Evolutionary conservation across 176 grass and related monocot genomes (phyloP).

Genomic region (Eleusine indica): DNA sequence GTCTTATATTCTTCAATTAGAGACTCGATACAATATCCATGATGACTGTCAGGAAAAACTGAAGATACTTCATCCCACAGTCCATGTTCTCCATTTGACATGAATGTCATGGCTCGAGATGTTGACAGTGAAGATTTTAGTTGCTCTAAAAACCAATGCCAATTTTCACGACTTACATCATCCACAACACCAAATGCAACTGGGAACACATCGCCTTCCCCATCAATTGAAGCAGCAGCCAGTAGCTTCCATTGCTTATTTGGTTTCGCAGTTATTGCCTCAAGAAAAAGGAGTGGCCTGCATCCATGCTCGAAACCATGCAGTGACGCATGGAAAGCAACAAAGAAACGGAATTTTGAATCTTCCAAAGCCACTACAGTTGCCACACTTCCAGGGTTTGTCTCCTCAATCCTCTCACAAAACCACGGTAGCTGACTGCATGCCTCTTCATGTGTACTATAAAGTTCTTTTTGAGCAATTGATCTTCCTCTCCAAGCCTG

Average conservation of each 20-base stretch:
- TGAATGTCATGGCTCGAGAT: slow-evolving; percentile 69
- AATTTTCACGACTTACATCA: slow-evolving; percentile 62
- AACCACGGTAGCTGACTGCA: slow-evolving; percentile 90
- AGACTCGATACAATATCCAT: slow-evolving; percentile 70
- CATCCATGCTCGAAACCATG: slow-evolving; percentile 94
- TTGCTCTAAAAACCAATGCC: slow-evolving; percentile 93
- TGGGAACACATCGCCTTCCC: slow-evolving; percentile 75
- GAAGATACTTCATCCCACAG: slow-evolving; percentile 65
- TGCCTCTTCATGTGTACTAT: slow-evolving; percentile 79
- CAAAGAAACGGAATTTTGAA: slow-evolving; percentile 87
- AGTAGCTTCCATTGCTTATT: slow-evolving; percentile 85
- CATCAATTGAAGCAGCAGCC: slow-evolving; percentile 76
- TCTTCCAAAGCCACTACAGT: slow-evolving; percentile 70
- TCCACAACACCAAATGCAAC: slow-evolving; percentile 92
- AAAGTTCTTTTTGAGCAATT: slow-evolving; percentile 89
- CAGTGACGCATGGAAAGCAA: slow-evolving; percentile 80
- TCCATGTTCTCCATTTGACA: slow-evolving; percentile 83
- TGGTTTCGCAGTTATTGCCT: slow-evolving; percentile 70
- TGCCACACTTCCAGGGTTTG: slow-evolving; percentile 89
- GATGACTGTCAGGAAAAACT: slow-evolving; percentile 77
- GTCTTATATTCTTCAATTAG: slow-evolving; percentile 85
- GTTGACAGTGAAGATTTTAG: slow-evolving; percentile 67
- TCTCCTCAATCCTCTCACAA: slow-evolving; percentile 77
- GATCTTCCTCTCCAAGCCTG: slow-evolving; percentile 95
- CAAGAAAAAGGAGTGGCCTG: slow-evolving; percentile 86